Conservation (phyloP, 2,329 filamentous ascomycete species). For the Magnaporthiopsis rhizophila region DNA sequence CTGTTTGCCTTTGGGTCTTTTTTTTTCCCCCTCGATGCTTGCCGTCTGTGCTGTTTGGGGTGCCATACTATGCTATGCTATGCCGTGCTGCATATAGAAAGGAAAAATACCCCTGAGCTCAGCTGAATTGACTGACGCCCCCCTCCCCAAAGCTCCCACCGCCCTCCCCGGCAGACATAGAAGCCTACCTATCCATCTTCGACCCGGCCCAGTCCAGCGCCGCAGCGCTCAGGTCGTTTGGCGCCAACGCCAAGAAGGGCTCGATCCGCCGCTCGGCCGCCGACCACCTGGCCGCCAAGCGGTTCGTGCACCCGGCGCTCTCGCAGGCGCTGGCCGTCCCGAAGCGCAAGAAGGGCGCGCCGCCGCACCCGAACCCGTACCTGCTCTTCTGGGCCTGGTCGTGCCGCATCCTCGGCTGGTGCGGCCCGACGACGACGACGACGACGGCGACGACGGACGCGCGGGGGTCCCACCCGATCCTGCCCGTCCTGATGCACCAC, state of each 20-base stretch:
- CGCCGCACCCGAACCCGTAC: constrained; percentile 51
- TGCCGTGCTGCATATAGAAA: too few species aligned
- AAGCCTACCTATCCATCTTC: constrained; percentile 62
- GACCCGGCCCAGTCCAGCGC: constrained; percentile 45
- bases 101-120: too few species aligned
- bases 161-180: constrained; percentile 50
- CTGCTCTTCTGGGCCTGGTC: constrained; percentile 60
- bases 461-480: constrained; percentile 52
- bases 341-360: constrained; percentile 35
- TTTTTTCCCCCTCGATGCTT: background rate
- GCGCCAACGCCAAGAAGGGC: constrained; percentile 54
- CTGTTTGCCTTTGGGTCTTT: too few species aligned
- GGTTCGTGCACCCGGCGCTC: constrained; percentile 40
- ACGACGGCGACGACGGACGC: constrained; percentile 26
- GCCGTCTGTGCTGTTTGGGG: too few species aligned
- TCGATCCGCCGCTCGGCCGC: constrained; percentile 52
- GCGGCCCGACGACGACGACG: constrained; percentile 43
- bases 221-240: constrained; percentile 54
- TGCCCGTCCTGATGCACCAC: constrained; percentile 70
- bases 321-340: constrained; percentile 32
- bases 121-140: background rate
- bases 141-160: constrained; percentile 27
- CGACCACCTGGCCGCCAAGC: constrained; percentile 43
- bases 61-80: too few species aligned
- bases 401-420: constrained; percentile 56